A percentile compares a stretch with the other conserved stretches of the same genome.
Evolutionary conservation across 345 rosid genomes (phyloP).

Genomic region (Nasturtium officinale): DNA sequence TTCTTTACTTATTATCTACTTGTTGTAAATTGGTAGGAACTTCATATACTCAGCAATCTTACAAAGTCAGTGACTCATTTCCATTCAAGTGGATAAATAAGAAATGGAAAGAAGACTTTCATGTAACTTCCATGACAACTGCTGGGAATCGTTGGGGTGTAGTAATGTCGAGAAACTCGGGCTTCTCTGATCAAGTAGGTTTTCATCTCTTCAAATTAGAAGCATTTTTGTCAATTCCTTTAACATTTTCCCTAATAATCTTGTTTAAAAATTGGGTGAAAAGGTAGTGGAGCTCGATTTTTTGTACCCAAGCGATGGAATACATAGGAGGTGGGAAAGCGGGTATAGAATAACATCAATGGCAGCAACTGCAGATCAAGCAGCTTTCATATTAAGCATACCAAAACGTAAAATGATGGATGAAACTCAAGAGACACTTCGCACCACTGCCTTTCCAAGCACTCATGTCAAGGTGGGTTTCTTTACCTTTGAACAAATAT

Average conservation of each 20-base stretch:
- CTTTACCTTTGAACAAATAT: conserved; percentile 1
- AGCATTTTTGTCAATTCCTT: neutral
- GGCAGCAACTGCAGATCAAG: conserved; percentile 95
- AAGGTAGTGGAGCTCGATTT: conserved; percentile 98
- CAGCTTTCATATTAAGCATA: conserved; percentile 87
- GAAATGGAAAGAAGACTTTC: conserved; percentile 96
- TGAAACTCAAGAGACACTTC: conserved; percentile 96
- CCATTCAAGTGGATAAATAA: conserved; percentile 97
- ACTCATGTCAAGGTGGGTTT: conserved; percentile 82
- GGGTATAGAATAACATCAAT: conserved; percentile 92
- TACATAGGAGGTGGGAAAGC: conserved; percentile 83
- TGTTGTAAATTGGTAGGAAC: conserved; percentile 57
- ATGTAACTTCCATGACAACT: conserved; percentile 92
- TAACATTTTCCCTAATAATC: neutral
- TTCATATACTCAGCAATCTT: conserved; percentile 80
- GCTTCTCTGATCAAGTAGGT: conserved; percentile 75
- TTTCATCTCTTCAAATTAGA: neutral
- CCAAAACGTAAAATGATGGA: conserved; percentile 70
- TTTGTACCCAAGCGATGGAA: conserved; percentile 96
- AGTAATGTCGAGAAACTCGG: conserved; percentile 96
- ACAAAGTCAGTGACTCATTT: conserved; percentile 90
- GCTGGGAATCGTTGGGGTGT: conserved; percentile 93
- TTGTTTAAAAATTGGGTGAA: conserved; percentile 7
- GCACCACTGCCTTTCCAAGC: conserved; percentile 87
- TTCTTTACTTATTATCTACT: neutral